Evolutionary conservation across 768 basidiomycete species (phyloP).

Genomic region (Boletellus emodensis): DNA sequence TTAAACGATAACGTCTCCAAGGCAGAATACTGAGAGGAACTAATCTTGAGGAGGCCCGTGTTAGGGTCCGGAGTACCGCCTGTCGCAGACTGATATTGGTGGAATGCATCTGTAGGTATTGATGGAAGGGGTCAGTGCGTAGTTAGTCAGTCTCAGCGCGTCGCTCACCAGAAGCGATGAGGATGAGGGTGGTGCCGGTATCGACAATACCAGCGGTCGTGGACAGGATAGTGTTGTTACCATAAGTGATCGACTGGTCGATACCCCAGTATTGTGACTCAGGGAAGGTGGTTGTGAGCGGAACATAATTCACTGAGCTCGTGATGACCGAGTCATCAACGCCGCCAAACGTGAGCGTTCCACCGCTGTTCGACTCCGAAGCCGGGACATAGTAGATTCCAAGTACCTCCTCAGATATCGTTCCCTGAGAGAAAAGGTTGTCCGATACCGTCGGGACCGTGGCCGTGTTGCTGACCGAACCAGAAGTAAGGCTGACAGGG

Average conservation of each 20-base stretch:
- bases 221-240: slow-evolving; percentile 14
- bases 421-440: slow-evolving; percentile 29
- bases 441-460: slow-evolving; percentile 9
- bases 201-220: background rate
- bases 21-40: background rate
- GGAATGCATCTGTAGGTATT: background rate
- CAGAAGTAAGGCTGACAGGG: slow-evolving; percentile 30
- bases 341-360: slow-evolving; percentile 26
- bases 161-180: background rate
- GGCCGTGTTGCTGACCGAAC: slow-evolving; percentile 16
- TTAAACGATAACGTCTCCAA: background rate
- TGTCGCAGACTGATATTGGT: background rate
- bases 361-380: slow-evolving; percentile 13
- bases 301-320: slow-evolving; percentile 16
- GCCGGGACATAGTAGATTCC: slow-evolving; percentile 29
- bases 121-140: background rate
- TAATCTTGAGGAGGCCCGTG: background rate
- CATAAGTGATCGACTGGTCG: slow-evolving; percentile 26
- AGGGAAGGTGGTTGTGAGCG: slow-evolving; percentile 23
- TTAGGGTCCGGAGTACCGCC: background rate
- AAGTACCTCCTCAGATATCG: slow-evolving; percentile 24
- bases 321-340: slow-evolving; percentile 16
- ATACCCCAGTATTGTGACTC: slow-evolving; percentile 27
- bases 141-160: background rate
- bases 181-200: background rate